Evolutionary conservation across 768 basidiomycete genomes (phyloP).

Genomic region (Suillus tomentosus): DNA sequence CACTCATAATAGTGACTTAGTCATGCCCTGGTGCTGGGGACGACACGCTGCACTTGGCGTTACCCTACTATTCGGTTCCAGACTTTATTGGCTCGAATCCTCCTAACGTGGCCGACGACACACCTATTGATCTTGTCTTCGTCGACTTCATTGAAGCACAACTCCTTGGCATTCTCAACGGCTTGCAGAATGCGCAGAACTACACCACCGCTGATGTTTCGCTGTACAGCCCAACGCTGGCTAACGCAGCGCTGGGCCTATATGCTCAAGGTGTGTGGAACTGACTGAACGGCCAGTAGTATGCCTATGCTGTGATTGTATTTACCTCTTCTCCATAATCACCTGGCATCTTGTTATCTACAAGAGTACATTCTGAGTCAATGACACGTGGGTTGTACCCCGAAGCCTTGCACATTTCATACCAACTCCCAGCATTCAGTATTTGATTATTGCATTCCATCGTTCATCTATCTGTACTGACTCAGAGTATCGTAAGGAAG

Average conservation of each 20-base stretch:
- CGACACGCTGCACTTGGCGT: conserved; percentile 63
- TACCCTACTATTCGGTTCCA: conserved; percentile 56
- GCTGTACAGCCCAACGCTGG: conserved; percentile 51
- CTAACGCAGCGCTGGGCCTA: conserved; percentile 39
- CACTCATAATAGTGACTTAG: conserved; percentile 31
- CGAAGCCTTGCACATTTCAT: background rate
- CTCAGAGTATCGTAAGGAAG: no score
- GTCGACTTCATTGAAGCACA: conserved; percentile 63
- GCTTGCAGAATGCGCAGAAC: conserved; percentile 47
- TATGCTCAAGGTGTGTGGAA: conserved; percentile 42
- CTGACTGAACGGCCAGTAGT: conserved; percentile 11
- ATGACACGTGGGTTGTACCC: background rate
- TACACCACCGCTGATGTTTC: conserved; percentile 55
- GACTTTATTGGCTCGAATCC: conserved; percentile 60
- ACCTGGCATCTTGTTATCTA: background rate
- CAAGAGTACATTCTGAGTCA: background rate
- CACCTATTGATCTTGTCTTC: conserved; percentile 74
- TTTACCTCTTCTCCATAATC: background rate
- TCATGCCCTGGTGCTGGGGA: conserved; percentile 76
- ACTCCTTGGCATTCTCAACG: conserved; percentile 57
- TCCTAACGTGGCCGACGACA: conserved; percentile 50
- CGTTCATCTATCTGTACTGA: background rate
- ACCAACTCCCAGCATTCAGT: background rate
- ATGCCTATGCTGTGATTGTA: background rate
- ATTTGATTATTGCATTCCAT: background rate